phyloP scores from a whole-genome alignment of 495 filamentous ascomycete species.

The Diplogelasinospora grovesii region DNA sequence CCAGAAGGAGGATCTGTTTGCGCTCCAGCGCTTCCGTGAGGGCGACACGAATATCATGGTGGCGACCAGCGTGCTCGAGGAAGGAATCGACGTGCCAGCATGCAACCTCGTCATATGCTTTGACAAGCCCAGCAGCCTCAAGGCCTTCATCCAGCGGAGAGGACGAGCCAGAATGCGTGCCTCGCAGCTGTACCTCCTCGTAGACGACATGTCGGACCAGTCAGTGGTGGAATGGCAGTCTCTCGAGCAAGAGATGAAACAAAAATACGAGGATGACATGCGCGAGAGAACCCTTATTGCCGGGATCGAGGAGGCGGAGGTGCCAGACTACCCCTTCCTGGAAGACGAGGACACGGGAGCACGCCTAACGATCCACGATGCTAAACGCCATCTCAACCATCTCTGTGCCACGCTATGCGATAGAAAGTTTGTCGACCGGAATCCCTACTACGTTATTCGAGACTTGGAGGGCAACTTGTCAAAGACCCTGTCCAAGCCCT shows the following conservation, averaged over 20 bases:
- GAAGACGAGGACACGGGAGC: slow-evolving; percentile 55
- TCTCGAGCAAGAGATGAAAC: slow-evolving; percentile 68
- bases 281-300: slow-evolving; percentile 42
- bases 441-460: slow-evolving; percentile 43
- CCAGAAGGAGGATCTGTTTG: slow-evolving; percentile 45
- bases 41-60: slow-evolving; percentile 73
- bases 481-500: slow-evolving; percentile 1
- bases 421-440: slow-evolving; percentile 44
- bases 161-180: slow-evolving; percentile 69
- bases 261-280: slow-evolving; percentile 64
- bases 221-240: slow-evolving; percentile 48
- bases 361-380: slow-evolving; percentile 63
- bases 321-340: slow-evolving; percentile 41
- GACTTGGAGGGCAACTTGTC: slow-evolving; percentile 11
- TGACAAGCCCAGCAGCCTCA: slow-evolving; percentile 65
- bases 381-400: slow-evolving; percentile 69
- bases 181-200: slow-evolving; percentile 67
- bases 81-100: slow-evolving; percentile 82
- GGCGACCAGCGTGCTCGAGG: slow-evolving; percentile 79
- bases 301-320: slow-evolving; percentile 47
- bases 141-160: slow-evolving; percentile 83
- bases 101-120: slow-evolving; percentile 89
- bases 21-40: slow-evolving; percentile 60
- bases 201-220: slow-evolving; percentile 20
- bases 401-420: slow-evolving; percentile 64